Conservation (phyloP, 2,329 filamentous ascomycete species). For the Colletotrichum tabaci region DNA sequence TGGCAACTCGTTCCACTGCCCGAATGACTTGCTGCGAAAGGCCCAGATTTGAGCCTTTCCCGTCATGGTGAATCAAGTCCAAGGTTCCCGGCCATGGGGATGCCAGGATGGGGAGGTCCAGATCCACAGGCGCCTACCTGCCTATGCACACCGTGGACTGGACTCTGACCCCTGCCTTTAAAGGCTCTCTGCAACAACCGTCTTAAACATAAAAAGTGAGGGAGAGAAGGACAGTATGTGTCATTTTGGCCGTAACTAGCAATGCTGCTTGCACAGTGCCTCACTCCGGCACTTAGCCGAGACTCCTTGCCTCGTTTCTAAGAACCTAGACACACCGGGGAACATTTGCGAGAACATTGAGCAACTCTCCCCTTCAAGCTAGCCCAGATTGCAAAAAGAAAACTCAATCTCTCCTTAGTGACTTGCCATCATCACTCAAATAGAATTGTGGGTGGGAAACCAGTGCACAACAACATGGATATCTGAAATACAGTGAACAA, state of each 20-base stretch:
- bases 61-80: neutral
- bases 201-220: too few relatives aligned
- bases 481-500: constrained; percentile 31
- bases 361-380: neutral
- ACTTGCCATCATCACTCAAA: neutral
- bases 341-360: neutral
- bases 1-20: constrained; percentile 6
- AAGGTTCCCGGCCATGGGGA: neutral
- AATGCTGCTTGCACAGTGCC: constrained; percentile 5
- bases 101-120: neutral
- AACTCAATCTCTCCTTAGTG: constrained; percentile 6
- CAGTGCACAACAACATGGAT: constrained; percentile 22
- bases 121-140: neutral
- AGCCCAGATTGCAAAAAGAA: constrained; percentile 1
- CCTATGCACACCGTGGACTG: neutral
- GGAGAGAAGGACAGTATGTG: neutral
- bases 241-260: constrained; percentile 1
- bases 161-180: too few relatives aligned
- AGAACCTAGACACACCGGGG: neutral
- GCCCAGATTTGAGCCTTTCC: neutral
- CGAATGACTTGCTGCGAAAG: constrained; percentile 5
- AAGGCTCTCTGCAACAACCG: too few relatives aligned
- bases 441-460: neutral
- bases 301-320: neutral
- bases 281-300: neutral